These are phyloP conservation scores for Mucor lusitanicus DNA, from an alignment of 371 early-diverging fungal genomes.

Conservation along the genomic window DNA sequence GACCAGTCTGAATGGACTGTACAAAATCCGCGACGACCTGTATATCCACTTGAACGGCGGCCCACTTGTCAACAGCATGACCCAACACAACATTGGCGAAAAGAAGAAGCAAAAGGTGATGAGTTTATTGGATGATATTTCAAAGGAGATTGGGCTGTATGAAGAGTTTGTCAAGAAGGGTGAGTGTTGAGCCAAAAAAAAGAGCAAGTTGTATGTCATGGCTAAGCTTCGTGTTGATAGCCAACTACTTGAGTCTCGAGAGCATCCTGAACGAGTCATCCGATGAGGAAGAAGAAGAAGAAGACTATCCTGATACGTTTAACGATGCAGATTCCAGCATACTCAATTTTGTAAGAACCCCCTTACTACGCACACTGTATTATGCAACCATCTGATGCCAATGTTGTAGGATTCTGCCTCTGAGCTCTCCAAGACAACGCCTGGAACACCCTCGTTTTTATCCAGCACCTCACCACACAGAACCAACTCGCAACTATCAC, in stretches of 20 bases:
- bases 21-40: slow-evolving; percentile 59
- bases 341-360: slow-evolving; percentile 35
- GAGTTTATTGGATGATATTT: slow-evolving; percentile 62
- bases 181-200: slow-evolving; percentile 24
- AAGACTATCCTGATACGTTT: slow-evolving; percentile 23
- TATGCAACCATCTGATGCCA: neutral
- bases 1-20: slow-evolving; percentile 63
- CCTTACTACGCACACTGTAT: neutral
- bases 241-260: slow-evolving; percentile 52
- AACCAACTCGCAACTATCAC: slow-evolving; percentile 13
- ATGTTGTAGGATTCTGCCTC: slow-evolving; percentile 42
- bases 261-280: slow-evolving; percentile 58
- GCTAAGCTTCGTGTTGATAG: slow-evolving; percentile 15
- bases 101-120: slow-evolving; percentile 50
- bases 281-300: slow-evolving; percentile 37
- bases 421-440: slow-evolving; percentile 34
- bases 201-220: neutral
- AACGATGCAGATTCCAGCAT: slow-evolving; percentile 42
- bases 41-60: slow-evolving; percentile 63
- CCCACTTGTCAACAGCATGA: slow-evolving; percentile 37
- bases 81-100: slow-evolving; percentile 37
- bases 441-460: slow-evolving; percentile 26
- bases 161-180: slow-evolving; percentile 80
- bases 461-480: slow-evolving; percentile 17
- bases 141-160: slow-evolving; percentile 69